phyloP scores from a whole-genome alignment of 208 protist genomes.

The Porcisia hertigi region DNA sequence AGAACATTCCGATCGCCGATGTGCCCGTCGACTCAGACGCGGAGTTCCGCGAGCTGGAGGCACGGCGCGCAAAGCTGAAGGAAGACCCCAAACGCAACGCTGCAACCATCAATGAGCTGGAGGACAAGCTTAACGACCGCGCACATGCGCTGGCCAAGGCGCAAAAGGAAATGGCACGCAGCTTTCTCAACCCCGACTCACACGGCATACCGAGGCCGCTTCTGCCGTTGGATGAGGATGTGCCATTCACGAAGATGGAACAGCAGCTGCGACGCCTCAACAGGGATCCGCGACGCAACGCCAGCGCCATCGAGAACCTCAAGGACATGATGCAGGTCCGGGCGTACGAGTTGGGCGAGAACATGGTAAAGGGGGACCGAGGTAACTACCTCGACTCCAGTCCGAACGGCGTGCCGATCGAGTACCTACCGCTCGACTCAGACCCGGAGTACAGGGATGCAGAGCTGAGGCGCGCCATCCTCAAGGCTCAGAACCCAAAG shows the following conservation, averaged over 20 bases:
- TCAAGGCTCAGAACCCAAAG: conserved; percentile 47
- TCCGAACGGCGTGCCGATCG: conserved; percentile 59
- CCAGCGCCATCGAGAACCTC: conserved; percentile 56
- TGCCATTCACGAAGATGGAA: conserved; percentile 66
- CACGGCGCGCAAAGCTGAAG: conserved; percentile 68
- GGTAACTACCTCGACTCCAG: conserved; percentile 67
- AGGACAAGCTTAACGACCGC: conserved; percentile 75
- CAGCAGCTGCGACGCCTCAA: conserved; percentile 65
- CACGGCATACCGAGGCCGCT: conserved; percentile 54
- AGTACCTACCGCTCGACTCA: conserved; percentile 59
- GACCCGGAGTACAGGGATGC: conserved; percentile 56
- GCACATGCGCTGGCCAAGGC: conserved; percentile 65
- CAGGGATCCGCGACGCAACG: conserved; percentile 55
- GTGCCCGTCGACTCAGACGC: conserved; percentile 57
- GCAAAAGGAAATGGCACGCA: conserved; percentile 55
- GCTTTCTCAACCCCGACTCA: conserved; percentile 58
- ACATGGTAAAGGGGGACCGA: conserved; percentile 65
- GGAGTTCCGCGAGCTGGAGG: conserved; percentile 60
- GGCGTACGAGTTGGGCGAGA: conserved; percentile 60
- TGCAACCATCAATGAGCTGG: conserved; percentile 45
- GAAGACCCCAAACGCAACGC: conserved; percentile 57
- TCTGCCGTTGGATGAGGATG: conserved; percentile 75
- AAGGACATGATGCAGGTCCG: conserved; percentile 79
- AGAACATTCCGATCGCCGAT: conserved; percentile 67
- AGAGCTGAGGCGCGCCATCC: conserved; percentile 72